Evolutionary conservation across 495 filamentous ascomycete species (phyloP).

Genomic region (Sporormia fimetaria): DNA sequence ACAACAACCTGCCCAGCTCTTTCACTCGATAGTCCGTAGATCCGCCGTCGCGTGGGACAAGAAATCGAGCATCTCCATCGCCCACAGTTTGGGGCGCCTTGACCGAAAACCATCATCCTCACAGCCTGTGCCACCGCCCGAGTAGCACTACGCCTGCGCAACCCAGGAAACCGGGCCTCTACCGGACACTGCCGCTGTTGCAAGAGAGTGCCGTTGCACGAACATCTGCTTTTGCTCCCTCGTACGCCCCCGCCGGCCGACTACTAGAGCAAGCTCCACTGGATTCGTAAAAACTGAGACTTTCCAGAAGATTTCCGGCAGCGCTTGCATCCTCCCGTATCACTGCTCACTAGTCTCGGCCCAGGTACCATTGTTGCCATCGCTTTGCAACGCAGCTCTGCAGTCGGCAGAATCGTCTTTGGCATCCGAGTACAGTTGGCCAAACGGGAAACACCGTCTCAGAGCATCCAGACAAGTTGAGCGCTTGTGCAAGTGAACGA

Average conservation of each 20-base stretch:
- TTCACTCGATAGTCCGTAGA: conserved; percentile 22
- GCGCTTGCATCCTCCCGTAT: conserved; percentile 24
- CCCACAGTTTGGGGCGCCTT: conserved; percentile 17
- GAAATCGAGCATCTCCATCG: conserved; percentile 21
- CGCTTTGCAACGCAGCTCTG: conserved; percentile 5
- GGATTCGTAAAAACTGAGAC: conserved; percentile 22
- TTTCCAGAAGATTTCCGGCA: conserved; percentile 27
- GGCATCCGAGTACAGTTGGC: conserved; percentile 16
- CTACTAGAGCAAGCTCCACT: conserved; percentile 21
- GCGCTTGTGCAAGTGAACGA: conserved; percentile 10
- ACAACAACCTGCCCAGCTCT: too few species aligned
- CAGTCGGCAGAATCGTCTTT: conserved; percentile 9
- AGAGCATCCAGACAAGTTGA: conserved; percentile 14
- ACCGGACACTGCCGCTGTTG: conserved; percentile 15
- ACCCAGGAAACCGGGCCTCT: conserved; percentile 26
- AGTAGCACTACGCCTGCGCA: conserved; percentile 27
- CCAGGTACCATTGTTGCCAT: conserved; percentile 22
- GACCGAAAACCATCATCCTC: conserved; percentile 17
- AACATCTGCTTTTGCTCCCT: conserved; percentile 19
- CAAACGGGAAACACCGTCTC: conserved; percentile 17
- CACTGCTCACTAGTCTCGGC: conserved; percentile 12
- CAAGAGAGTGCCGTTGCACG: conserved; percentile 15
- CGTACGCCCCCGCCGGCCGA: conserved; percentile 24
- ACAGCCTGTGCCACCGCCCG: conserved; percentile 20
- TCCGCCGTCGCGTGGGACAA: conserved; percentile 16